phyloP scores from a whole-genome alignment of 177 flowering plant species.

The Vitis hybrid region DNA sequence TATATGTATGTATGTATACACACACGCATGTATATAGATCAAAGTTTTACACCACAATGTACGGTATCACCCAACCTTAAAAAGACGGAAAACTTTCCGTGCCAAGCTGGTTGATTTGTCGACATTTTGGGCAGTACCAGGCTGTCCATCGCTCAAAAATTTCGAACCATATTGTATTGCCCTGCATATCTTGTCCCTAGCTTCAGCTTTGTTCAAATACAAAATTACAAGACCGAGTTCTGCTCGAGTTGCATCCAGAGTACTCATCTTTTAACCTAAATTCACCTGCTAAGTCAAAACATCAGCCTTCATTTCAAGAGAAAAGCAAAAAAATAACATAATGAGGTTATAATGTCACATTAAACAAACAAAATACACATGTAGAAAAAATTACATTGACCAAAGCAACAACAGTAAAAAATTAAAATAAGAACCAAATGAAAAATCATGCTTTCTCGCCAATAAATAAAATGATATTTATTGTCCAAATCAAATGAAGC shows the following conservation, averaged over 20 bases:
- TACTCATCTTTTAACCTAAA: conserved; percentile 51
- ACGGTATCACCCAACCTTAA: conserved; percentile 56
- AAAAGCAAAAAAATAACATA: not conserved
- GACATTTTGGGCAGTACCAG: conserved; percentile 96
- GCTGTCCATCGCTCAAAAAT: conserved; percentile 85
- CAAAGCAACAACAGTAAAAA: too few species aligned
- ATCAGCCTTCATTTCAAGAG: not conserved
- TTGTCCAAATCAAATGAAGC: too few species aligned
- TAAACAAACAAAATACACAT: too few species aligned
- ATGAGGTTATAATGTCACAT: too few species aligned
- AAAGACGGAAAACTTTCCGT: conserved; percentile 96
- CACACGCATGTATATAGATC: not conserved
- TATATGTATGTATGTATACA: too few species aligned
- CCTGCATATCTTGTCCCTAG: conserved; percentile 98
- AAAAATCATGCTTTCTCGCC: too few species aligned
- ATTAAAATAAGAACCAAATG: too few species aligned
- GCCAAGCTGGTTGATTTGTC: conserved; percentile 96
- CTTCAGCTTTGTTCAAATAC: conserved; percentile 94
- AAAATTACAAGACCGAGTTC: conserved; percentile 85
- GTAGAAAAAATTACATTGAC: too few species aligned
- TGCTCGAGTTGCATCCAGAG: conserved; percentile 81
- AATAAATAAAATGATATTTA: too few species aligned
- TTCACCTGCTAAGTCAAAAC: conserved; percentile 16
- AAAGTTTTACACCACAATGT: not conserved
- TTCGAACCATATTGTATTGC: conserved; percentile 98